phyloP scores from a whole-genome alignment of 257 asterid genomes.

The Agastache rugosa region DNA sequence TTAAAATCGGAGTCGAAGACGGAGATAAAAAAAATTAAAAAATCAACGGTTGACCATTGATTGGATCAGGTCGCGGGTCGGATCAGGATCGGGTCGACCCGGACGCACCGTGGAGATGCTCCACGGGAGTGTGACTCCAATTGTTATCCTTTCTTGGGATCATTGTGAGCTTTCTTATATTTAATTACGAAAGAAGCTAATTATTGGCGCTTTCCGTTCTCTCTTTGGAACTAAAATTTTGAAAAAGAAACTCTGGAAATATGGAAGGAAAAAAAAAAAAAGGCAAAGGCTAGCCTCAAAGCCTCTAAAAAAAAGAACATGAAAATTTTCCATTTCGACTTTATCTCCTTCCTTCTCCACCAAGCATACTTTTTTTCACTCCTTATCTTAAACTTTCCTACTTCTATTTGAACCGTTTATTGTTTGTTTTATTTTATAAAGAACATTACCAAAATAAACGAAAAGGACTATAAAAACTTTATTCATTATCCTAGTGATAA shows the following conservation, averaged over 20 bases:
- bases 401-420: too few species aligned
- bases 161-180: conserved; percentile 5
- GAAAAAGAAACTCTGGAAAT: not conserved
- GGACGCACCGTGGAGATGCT: too few species aligned
- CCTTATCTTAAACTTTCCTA: not conserved
- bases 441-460: too few species aligned
- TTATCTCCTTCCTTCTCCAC: conserved; percentile 28
- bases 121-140: too few species aligned
- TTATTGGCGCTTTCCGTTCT: conserved; percentile 7
- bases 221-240: not conserved
- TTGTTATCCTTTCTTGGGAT: conserved; percentile 11
- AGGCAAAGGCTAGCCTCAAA: conserved; percentile 39
- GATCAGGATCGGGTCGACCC: too few species aligned
- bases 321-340: not conserved
- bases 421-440: too few species aligned
- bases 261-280: not conserved
- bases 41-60: too few species aligned
- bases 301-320: not conserved
- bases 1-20: too few species aligned
- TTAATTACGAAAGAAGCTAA: not conserved
- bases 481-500: too few species aligned
- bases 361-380: conserved; percentile 12
- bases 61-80: too few species aligned
- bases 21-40: too few species aligned
- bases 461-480: too few species aligned